Base-by-base conservation (phyloP, 768 basidiomycete species). In the Boletus reticulatus region DNA sequence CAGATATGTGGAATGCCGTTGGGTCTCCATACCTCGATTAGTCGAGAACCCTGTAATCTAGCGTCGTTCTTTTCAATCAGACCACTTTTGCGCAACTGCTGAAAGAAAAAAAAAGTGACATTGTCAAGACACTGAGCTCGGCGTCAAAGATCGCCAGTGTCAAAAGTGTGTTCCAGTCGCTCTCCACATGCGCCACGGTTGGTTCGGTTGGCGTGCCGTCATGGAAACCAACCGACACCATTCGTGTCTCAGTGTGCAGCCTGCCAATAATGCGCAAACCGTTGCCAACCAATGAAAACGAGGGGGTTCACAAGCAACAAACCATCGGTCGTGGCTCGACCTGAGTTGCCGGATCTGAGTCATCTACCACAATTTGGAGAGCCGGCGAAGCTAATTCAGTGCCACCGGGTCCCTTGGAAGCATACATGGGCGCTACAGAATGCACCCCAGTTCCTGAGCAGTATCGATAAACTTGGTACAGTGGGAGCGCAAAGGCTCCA, bases 361-460 rank as follows among this genome's bases (percentile, higher is more conserved):
- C 41, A 64, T 31, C 39, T 8, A 42, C 44, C 45, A 17, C 38
- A 31, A 32, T 49, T 43, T 38, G 48, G 16, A 27, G 16, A 43
- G 4, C 51, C 22, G 37, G 51, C 38, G 50, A 59, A 55, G 42
- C 48, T 37, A 51, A 52, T 45, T 38, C 57, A 49, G 52, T 29
- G 29, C 49, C 32, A 43, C 53, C 53, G 53, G 57, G 48, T 39
- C 43, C 34, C 29, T 43, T 42, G 34, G 50, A 47, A 45, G 53
- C 38, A 49, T 38, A 48, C 22, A 37, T 19, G 24, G 43, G 60
- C 60, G 61, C 43, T 42, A 47, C 48, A 43, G 55, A 58, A 62
- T 31, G 60, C 34, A 69, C 68, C 69, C 68, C 58, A 59, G 67
- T 69, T 71, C 63, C 67, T 62, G 65, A 65, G 45, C 46, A 53